Conservation (phyloP, 805 yeast species). For the Candida mattraensis region DNA sequence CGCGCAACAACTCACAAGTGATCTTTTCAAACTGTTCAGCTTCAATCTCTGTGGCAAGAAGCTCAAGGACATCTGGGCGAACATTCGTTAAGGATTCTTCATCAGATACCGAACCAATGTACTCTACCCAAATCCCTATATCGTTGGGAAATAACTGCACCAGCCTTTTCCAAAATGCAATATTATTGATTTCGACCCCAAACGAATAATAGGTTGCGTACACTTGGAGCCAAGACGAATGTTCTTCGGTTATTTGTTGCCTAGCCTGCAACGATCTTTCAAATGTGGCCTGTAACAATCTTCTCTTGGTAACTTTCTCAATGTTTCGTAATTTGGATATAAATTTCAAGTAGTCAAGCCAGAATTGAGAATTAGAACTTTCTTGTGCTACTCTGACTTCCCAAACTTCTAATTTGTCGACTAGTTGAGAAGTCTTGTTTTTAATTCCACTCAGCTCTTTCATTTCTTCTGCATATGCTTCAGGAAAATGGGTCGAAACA, state of each 20-base stretch:
- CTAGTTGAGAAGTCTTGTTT: slow-evolving; percentile 32
- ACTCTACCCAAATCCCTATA: slow-evolving; percentile 5
- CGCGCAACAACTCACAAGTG: slow-evolving; percentile 7
- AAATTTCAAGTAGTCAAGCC: slow-evolving; percentile 18
- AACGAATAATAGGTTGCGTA: slow-evolving; percentile 26
- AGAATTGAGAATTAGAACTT: slow-evolving; percentile 18
- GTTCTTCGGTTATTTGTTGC: slow-evolving; percentile 1
- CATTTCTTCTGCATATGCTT: slow-evolving; percentile 39
- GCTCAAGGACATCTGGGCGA: neutral
- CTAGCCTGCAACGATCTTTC: slow-evolving; percentile 30
- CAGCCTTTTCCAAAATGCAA: slow-evolving; percentile 4
- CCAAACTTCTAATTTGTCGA: slow-evolving; percentile 34
- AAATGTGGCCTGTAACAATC: slow-evolving; percentile 27
- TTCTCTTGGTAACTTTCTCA: slow-evolving; percentile 7
- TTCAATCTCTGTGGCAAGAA: slow-evolving; percentile 2
- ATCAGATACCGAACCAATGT: neutral
- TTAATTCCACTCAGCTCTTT: slow-evolving; percentile 35
- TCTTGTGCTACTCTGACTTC: slow-evolving; percentile 29
- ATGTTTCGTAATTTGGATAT: slow-evolving; percentile 11
- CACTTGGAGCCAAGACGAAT: slow-evolving; percentile 33
- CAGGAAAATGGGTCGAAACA: slow-evolving; percentile 32
- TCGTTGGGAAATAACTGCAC: slow-evolving; percentile 4
- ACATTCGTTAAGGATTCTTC: too few relatives aligned
- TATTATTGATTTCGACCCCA: slow-evolving; percentile 7
- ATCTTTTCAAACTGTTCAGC: slow-evolving; percentile 2